Percentiles rank a stretch among this genome's conserved stretches.
phyloP scores from a whole-genome alignment of 208 protist genomes.

The Crithidia brevicula region DNA sequence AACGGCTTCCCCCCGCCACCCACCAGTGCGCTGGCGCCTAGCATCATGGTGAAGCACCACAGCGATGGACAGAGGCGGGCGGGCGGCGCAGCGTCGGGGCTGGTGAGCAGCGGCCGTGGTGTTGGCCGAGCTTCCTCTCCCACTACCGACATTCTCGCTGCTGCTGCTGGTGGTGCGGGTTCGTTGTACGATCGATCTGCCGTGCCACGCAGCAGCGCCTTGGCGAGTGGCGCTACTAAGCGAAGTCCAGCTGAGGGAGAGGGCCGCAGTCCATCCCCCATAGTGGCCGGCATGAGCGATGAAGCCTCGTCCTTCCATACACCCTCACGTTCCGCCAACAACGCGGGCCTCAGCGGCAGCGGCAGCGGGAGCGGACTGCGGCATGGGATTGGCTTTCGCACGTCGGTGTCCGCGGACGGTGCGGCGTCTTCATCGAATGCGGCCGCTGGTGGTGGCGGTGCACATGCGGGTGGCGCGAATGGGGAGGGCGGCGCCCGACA shows the following conservation, averaged over 20 bases:
- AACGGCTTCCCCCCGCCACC: conserved; percentile 12
- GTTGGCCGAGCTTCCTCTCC: too few relatives aligned
- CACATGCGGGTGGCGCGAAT: conserved; percentile 9
- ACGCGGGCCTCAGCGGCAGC: neutral
- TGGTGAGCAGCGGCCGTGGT: too few relatives aligned
- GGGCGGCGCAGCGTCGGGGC: neutral
- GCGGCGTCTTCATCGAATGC: neutral
- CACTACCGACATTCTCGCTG: neutral
- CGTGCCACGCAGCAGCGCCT: conserved; percentile 20
- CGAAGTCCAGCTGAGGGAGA: neutral
- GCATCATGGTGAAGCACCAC: conserved; percentile 28
- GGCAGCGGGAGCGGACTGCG: conserved; percentile 33
- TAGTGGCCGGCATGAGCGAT: neutral
- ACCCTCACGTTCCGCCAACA: conserved; percentile 16
- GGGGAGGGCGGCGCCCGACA: conserved; percentile 10
- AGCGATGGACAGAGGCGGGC: neutral
- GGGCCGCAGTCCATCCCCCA: conserved; percentile 16
- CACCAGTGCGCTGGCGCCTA: neutral
- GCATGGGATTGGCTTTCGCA: conserved; percentile 44
- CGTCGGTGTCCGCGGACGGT: conserved; percentile 12
- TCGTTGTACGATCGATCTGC: conserved; percentile 25
- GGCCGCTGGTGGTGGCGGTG: neutral
- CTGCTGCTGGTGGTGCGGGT: neutral
- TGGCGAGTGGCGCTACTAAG: conserved; percentile 4
- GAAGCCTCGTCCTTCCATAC: conserved; percentile 1